Base-by-base conservation (phyloP, 495 filamentous ascomycete genomes). In the Aspergillus sclerotiicarbonarius region DNA sequence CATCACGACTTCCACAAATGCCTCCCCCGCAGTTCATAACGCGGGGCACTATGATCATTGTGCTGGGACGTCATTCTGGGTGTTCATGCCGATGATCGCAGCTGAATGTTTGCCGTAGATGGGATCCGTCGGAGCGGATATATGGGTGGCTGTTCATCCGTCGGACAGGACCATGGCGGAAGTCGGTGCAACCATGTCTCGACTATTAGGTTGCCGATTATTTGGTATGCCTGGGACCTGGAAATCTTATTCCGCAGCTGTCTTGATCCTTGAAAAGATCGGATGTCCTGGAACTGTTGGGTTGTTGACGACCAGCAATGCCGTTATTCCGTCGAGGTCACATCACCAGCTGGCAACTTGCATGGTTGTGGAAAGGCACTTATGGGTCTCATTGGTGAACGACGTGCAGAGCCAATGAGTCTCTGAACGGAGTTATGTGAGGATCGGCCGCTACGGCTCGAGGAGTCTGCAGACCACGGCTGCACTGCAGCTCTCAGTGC, bases 81-180 rank as follows among this genome's bases (percentile, higher is more conserved):
- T 49, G 46, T 49, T 49, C 29, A 20, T 29, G 46, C 10, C 19
- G 25, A 25, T 29, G 31, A 15, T 8, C 25, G 47, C 25, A 50
- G 29, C 47, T 50, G 13, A 31, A 15, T 1, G 39, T 15, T 19
- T 44, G 37, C 13, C 32, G 29, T 6, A 7, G 41, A 19, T 20
- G 37, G 39, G 41, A 54, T 54, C 53, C 53, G 53, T 54, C 53
- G 53, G 53, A 54, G 53, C 29, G 53, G 53, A 46, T 45, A 16
- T 29, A 32, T 54, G 29, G 20, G 25, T 44, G 25, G 37, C 12
- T 41, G 37, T 16, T 25, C 21, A 51, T 45, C 53, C 53, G 53
- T 31, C 53, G 53, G 47, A 50, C 1, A n/a, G 5, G 25, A 50
- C 25, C 29, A 18, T 50, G 47, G 47, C 12, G 21, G 37, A 45